Conservation (phyloP, 106 monocot species). For the Platanthera zijinensis region DNA sequence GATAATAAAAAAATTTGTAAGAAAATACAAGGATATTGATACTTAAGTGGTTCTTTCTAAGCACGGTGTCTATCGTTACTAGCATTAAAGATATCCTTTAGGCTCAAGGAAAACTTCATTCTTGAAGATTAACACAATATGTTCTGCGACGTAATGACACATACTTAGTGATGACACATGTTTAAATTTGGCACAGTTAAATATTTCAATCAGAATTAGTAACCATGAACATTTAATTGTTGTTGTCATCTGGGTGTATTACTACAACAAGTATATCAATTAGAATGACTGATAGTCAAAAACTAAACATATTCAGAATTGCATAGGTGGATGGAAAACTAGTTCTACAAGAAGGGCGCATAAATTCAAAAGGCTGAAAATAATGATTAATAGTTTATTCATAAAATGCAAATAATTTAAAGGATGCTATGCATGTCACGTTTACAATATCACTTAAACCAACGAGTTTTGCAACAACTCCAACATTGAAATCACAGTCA, state of each 20-base stretch:
- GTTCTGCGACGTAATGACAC: not conserved
- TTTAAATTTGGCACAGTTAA: not conserved
- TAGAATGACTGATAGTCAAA: not conserved
- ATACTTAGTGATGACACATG: not conserved
- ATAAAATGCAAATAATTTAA: not conserved
- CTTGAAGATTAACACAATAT: not conserved
- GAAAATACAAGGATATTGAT: not conserved
- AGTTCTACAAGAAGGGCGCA: not conserved
- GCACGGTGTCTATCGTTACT: not conserved
- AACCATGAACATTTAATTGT: not conserved
- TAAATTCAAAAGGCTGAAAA: not conserved
- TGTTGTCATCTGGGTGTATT: not conserved
- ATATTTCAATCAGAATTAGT: not conserved
- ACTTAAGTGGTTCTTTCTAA: not conserved
- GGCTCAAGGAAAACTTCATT: not conserved
- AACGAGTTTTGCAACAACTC: not conserved
- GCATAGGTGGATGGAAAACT: not conserved
- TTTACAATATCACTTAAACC: not conserved
- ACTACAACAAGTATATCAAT: not conserved
- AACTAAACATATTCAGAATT: not conserved
- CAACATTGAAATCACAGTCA: not conserved
- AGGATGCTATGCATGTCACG: not conserved
- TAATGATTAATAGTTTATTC: not conserved
- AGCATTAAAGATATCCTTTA: not conserved
- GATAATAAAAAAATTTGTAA: not conserved